Conservation (phyloP, 2,329 filamentous ascomycete genomes). For the Fusarium dlaminii region DNA sequence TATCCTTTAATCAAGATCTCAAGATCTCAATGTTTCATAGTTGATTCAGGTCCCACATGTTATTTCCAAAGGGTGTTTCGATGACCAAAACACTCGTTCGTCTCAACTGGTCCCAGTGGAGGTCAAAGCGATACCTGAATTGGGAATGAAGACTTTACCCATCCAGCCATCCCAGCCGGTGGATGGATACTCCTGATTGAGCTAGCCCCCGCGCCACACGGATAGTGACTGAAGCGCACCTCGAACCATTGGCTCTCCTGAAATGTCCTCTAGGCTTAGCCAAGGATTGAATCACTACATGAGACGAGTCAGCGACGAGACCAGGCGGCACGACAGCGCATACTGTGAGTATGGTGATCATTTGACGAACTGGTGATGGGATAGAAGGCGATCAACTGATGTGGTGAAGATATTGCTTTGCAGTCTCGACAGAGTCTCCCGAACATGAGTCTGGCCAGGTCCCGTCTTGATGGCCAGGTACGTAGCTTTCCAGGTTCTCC, state of each 20-base stretch:
- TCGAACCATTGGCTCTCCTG: slow-evolving; percentile 30
- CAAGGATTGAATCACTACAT: slow-evolving; percentile 8
- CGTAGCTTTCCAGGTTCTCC: background rate
- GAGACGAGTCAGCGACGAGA: slow-evolving; percentile 14
- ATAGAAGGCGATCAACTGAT: background rate
- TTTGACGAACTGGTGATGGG: background rate
- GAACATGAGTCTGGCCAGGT: background rate
- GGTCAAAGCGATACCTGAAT: background rate
- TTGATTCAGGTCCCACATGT: slow-evolving; percentile 6
- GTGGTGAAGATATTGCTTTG: background rate
- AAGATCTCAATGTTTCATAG: slow-evolving; percentile 5
- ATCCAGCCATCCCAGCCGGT: slow-evolving; percentile 7
- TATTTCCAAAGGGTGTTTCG: background rate
- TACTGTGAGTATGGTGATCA: background rate
- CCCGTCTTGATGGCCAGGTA: background rate
- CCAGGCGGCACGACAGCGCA: background rate
- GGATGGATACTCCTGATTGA: slow-evolving; percentile 19
- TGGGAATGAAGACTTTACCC: slow-evolving; percentile 3
- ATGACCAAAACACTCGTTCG: slow-evolving; percentile 19
- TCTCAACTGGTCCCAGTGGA: background rate
- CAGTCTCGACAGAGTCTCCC: background rate
- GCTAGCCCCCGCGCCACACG: slow-evolving; percentile 31
- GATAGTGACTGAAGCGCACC: slow-evolving; percentile 10
- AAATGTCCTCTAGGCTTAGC: slow-evolving; percentile 29
- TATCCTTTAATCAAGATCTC: background rate